Percentiles rank a stretch among this genome's conserved stretches.
Conservation (phyloP, 441 rosid species). For the Aquilaria agallochum region DNA sequence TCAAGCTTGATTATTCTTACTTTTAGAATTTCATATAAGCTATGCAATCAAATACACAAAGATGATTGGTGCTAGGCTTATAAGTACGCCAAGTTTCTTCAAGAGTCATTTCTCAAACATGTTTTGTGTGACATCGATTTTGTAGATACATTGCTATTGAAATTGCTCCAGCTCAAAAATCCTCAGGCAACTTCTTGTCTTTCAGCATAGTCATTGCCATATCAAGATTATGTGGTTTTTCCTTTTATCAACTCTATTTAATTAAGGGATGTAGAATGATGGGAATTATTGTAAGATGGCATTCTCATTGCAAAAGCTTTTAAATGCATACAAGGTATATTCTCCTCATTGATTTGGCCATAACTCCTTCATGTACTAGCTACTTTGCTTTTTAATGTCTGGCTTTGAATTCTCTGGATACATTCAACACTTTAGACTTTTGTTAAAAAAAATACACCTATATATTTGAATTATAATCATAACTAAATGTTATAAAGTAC, state of each 20-base stretch:
- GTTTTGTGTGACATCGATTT: background rate
- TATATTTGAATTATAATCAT: background rate
- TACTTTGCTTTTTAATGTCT: background rate
- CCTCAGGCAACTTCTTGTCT: background rate
- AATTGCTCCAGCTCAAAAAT: background rate
- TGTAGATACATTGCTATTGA: background rate
- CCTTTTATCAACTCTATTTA: background rate
- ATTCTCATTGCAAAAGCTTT: background rate
- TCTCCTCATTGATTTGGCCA: background rate
- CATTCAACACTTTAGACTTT: background rate
- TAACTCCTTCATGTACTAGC: background rate
- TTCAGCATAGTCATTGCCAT: background rate
- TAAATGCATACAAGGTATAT: background rate
- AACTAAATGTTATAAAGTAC: background rate
- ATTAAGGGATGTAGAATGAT: background rate
- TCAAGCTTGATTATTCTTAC: background rate
- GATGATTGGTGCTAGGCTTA: background rate
- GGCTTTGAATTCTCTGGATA: background rate
- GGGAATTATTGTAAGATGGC: background rate
- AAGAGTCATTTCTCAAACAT: background rate
- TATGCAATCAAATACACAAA: background rate
- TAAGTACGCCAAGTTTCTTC: background rate
- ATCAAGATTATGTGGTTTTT: background rate
- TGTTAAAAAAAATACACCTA: background rate
- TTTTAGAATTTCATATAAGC: background rate